Base-by-base conservation (phyloP, 2,329 filamentous ascomycete genomes). In the Thermothelomyces thermophilus region DNA sequence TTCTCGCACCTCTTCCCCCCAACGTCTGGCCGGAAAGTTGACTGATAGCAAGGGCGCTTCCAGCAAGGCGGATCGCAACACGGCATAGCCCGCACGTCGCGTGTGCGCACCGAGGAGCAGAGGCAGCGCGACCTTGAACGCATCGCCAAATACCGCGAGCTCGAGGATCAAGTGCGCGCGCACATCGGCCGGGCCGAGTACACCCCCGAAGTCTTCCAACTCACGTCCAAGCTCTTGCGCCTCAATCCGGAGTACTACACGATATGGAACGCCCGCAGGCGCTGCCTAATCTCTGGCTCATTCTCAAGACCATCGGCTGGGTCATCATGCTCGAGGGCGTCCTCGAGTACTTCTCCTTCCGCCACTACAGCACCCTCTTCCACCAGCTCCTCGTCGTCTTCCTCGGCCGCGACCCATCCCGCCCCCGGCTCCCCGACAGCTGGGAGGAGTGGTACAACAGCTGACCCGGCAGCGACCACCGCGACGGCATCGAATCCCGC, bases 161-260 rank as follows among this genome's bases (percentile, higher is more conserved):
- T 63, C 51, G 57, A 51, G 39, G 14, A 48, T 35, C 33, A 55
- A 14, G 51, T 60, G 26, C 54, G 46, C 41, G 19, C 28, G 7
- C 54, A 75, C 72, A 64, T 75, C 51, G 59, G 66, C 2, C 65
- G 72, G 44, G 65, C 63, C 53, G 69, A 76, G 58, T 76, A 74
- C 64, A 59, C 71, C 48, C 73, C 80, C 49, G 78, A 80, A 49
- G 77, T 82, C 35, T 79, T 90, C 60, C 70, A 78, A 55, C 76
- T 86, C 48, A 86, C 84, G 30, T 83, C 84, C n/a, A 82, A 80
- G 58, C 77, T 93, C 39, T 75, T 91, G 47, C 77, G 76, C 41
- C 77, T 84, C 61, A 94, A 94, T 66, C 88, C 88, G 22, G 88
- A 94, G 68, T 90, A 90, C 73, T 93, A 93, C 71, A 91, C 88